Conservation (phyloP, 805 yeast species). For the Babjeviella inositovora region DNA sequence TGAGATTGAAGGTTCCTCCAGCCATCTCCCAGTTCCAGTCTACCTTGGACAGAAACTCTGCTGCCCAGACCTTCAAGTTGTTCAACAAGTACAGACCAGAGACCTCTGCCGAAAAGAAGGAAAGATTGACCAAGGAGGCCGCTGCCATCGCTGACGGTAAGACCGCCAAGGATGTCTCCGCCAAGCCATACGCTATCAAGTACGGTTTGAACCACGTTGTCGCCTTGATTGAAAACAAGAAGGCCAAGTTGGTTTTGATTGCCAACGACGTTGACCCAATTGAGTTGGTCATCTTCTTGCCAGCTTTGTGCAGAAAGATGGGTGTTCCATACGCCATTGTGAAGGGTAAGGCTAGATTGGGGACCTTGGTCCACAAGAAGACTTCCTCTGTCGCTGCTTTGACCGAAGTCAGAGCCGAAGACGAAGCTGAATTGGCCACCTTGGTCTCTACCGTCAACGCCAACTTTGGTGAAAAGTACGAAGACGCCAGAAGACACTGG, state of each 20-base stretch:
- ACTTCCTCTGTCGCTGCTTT: slow-evolving; percentile 94
- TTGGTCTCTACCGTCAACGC: slow-evolving; percentile 86
- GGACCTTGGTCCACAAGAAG: slow-evolving; percentile 95
- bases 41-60: slow-evolving; percentile 97
- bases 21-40: slow-evolving; percentile 93
- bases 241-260: slow-evolving; percentile 91
- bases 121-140: slow-evolving; percentile 97
- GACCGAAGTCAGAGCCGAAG: slow-evolving; percentile 89
- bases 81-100: slow-evolving; percentile 99
- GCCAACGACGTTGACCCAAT: slow-evolving; percentile 99
- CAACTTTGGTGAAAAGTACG: slow-evolving; percentile 88
- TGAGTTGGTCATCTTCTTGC: slow-evolving; percentile 92
- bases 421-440: slow-evolving; percentile 88
- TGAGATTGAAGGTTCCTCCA: slow-evolving; percentile 99
- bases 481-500: slow-evolving; percentile 96
- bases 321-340: slow-evolving; percentile 98
- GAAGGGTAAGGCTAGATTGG: slow-evolving; percentile 98
- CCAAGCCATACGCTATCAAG: slow-evolving; percentile 94
- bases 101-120: slow-evolving; percentile 94
- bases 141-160: slow-evolving; percentile 98
- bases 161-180: slow-evolving; percentile 90
- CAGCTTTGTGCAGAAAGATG: slow-evolving; percentile 98
- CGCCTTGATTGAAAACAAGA: slow-evolving; percentile 93
- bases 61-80: slow-evolving; percentile 91
- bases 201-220: slow-evolving; percentile 99